Evolutionary conservation across 2,329 filamentous ascomycete species (phyloP).

Genomic region (Exophiala spinifera): DNA sequence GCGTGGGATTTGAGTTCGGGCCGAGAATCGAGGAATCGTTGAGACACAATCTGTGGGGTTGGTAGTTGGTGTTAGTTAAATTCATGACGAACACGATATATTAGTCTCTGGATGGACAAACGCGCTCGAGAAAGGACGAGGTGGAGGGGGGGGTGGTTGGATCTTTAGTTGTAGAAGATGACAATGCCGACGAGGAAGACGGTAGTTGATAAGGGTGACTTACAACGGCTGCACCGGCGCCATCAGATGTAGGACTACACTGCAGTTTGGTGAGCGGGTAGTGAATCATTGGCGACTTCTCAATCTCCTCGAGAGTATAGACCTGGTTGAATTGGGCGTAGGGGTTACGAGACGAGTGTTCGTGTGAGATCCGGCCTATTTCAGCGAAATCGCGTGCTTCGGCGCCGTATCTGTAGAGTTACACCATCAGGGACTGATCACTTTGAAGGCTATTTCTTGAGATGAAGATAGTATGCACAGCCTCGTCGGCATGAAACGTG

Average conservation of each 20-base stretch:
- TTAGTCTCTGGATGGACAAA: too few relatives aligned
- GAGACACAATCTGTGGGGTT: conserved; percentile 64
- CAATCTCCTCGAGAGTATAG: conserved; percentile 81
- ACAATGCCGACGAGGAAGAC: too few relatives aligned
- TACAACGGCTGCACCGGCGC: conserved; percentile 74
- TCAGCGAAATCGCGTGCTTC: conserved; percentile 85
- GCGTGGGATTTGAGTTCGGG: conserved; percentile 79
- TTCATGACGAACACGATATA: too few relatives aligned
- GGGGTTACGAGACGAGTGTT: conserved; percentile 84
- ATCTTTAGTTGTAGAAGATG: too few relatives aligned
- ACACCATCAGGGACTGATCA: too few relatives aligned
- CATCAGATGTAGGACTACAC: conserved; percentile 94
- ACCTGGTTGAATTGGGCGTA: conserved; percentile 97
- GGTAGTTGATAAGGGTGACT: background rate
- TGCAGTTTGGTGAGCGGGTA: conserved; percentile 91
- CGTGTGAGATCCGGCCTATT: conserved; percentile 89
- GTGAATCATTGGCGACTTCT: conserved; percentile 73
- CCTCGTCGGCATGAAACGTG: too few relatives aligned
- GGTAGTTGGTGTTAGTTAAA: background rate
- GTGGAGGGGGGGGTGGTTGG: too few relatives aligned
- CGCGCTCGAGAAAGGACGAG: too few relatives aligned
- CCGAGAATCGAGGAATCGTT: conserved; percentile 82
- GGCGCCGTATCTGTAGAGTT: conserved; percentile 67
- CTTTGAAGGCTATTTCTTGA: too few relatives aligned
- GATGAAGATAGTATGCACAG: too few relatives aligned